Evolutionary conservation across 2,329 filamentous ascomycete genomes (phyloP), one percentile per base, ranked within the genome.

Genomic region (Paracoccidioides lutzii): DNA sequence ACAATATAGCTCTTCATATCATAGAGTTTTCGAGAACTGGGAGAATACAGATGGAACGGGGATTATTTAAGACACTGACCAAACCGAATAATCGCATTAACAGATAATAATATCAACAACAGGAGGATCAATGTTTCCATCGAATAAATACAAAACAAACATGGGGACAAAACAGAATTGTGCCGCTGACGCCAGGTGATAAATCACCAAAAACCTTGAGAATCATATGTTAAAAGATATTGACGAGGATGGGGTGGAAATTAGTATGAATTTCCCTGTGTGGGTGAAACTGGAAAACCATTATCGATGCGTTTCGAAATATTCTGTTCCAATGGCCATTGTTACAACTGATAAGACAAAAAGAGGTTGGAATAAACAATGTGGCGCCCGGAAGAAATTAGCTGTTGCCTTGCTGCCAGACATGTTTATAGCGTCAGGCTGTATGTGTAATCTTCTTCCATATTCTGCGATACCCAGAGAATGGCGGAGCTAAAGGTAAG

Each of bases 391-490:
- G 22, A 22, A 22, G 22, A 22, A 22, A 22, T 22, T 22, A 22
- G 22, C 22, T 22, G 3, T 32, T 45, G 43, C 28, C 43, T 45
- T 32, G 14, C 32, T 48, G 9, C 8, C 42, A 22, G 9, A n/a
- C n/a, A n/a, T 35, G 37, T 68, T 63, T 52, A 86, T 60, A 86
- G 75, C 52, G 82, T 80, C 59, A 86, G 71, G 63, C 81, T 85
- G 69, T 86, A 86, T 35, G 82, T 84, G 67, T 85, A 86, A 64
- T 85, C 83, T 63, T 86, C 83, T 67, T 86, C 83, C 72, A 86
- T 84, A 64, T 85, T 86, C 74, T 86, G 83, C 53, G 81, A 82
- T 33, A 86, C 76, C 83, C 83, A 86, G 38, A 86, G 76, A 41
- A 85, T 79, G 51, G 81, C 75, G 32, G 81, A 81, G 65, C 82